A percentile compares a stretch with the other conserved stretches of the same genome.
Conservation (phyloP, 2,329 filamentous ascomycete species). For the Phoma sp. region DNA sequence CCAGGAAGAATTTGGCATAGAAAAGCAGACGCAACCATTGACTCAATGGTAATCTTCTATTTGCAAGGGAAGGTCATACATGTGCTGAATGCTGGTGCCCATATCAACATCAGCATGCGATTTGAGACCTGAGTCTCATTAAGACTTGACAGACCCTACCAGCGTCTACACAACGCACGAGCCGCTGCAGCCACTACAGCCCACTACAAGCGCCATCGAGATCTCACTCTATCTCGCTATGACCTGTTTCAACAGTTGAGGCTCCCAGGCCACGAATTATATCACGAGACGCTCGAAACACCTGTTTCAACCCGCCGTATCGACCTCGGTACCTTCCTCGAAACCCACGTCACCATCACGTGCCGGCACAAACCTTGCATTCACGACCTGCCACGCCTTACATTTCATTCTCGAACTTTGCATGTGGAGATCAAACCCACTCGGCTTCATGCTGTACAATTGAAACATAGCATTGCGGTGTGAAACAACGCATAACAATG, state of each 20-base stretch:
- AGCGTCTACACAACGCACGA: background rate
- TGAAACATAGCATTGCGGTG: slow-evolving; percentile 2
- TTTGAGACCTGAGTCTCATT: no score
- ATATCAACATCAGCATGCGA: no score
- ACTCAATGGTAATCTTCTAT: no score
- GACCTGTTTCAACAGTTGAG: background rate
- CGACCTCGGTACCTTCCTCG: background rate
- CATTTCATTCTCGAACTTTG: slow-evolving; percentile 5
- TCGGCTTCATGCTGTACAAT: slow-evolving; percentile 16
- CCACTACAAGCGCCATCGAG: no score
- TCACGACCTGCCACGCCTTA: slow-evolving; percentile 1
- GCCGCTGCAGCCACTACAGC: background rate
- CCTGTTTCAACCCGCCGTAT: background rate
- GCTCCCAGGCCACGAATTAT: background rate
- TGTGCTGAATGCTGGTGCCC: no score
- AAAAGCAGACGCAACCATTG: no score
- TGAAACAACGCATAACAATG: slow-evolving; percentile 4
- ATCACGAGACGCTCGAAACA: background rate
- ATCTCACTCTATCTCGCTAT: background rate
- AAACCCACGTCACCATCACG: background rate
- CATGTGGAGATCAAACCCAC: slow-evolving; percentile 5
- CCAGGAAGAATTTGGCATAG: no score
- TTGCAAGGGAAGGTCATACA: no score
- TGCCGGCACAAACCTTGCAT: slow-evolving; percentile 6
- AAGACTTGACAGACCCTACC: no score